Percentiles rank a stretch among this genome's conserved stretches.
Conservation (phyloP, 768 basidiomycete genomes). For the Chalciporus piperatus region DNA sequence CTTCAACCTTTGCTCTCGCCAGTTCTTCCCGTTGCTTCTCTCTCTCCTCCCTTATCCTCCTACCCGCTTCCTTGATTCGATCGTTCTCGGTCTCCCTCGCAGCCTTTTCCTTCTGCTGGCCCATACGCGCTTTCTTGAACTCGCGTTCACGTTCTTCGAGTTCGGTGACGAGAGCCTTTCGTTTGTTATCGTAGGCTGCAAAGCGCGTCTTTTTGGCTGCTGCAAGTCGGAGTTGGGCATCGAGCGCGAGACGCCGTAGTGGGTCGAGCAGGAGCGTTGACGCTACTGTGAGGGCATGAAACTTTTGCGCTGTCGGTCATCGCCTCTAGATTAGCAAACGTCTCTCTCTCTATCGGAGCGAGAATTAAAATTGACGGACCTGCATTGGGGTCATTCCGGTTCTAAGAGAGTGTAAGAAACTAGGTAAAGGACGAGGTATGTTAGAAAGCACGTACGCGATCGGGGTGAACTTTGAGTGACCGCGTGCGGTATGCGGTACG, state of each 20-base stretch:
- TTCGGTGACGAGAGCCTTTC: slow-evolving; percentile 72
- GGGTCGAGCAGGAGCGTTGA: slow-evolving; percentile 83
- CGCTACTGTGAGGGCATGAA: slow-evolving; percentile 80
- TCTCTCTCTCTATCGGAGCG: not conserved
- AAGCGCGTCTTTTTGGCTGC: slow-evolving; percentile 70
- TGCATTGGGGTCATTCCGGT: slow-evolving; percentile 78
- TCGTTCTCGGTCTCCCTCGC: slow-evolving; percentile 61
- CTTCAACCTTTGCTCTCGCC: slow-evolving; percentile 35
- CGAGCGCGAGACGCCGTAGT: slow-evolving; percentile 70
- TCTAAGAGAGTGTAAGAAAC: slow-evolving; percentile 40
- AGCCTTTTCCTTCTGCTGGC: slow-evolving; percentile 57
- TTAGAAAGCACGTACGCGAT: slow-evolving; percentile 54
- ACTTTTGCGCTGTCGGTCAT: slow-evolving; percentile 56
- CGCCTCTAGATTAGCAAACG: not conserved
- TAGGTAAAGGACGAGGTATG: slow-evolving; percentile 12
- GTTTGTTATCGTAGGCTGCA: slow-evolving; percentile 65
- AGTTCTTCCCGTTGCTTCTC: slow-evolving; percentile 49
- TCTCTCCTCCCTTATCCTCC: slow-evolving; percentile 62
- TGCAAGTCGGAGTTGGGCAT: slow-evolving; percentile 72
- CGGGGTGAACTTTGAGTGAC: slow-evolving; percentile 85
- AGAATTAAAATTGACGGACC: slow-evolving; percentile 34
- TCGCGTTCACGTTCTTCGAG: slow-evolving; percentile 75
- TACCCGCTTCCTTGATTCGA: slow-evolving; percentile 72
- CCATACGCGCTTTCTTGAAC: slow-evolving; percentile 67
- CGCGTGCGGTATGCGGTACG: slow-evolving; percentile 74